phyloP scores from a whole-genome alignment of 306 rosid species.

The Medicago arabica region DNA sequence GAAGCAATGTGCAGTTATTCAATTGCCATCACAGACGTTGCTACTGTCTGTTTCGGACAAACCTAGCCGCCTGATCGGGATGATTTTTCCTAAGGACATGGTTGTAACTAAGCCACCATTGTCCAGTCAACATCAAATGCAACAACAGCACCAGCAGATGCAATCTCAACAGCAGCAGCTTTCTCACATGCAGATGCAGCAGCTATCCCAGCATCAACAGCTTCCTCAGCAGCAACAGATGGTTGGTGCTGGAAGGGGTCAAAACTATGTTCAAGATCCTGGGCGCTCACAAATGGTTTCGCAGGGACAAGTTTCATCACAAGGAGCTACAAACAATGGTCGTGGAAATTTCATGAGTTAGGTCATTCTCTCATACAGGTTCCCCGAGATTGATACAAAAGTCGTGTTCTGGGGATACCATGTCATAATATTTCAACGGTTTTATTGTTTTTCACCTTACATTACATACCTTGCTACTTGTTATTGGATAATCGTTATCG shows the following conservation, averaged over 20 bases:
- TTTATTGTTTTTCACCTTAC: too few relatives aligned
- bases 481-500: too few relatives aligned
- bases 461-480: too few relatives aligned
- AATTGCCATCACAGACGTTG: conserved; percentile 92
- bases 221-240: conserved; percentile 79
- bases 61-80: conserved; percentile 93
- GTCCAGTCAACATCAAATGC: conserved; percentile 65
- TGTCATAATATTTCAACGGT: background rate
- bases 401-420: conserved; percentile 7
- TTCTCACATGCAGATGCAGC: conserved; percentile 56
- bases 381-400: background rate
- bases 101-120: conserved; percentile 89
- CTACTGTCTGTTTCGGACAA: conserved; percentile 93
- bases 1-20: conserved; percentile 99
- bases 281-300: conserved; percentile 81
- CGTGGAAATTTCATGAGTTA: conserved; percentile 84
- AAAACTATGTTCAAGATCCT: conserved; percentile 79
- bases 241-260: conserved; percentile 80
- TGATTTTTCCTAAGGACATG: conserved; percentile 99
- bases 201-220: conserved; percentile 59
- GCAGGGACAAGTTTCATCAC: conserved; percentile 82
- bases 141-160: conserved; percentile 59
- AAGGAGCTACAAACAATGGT: conserved; percentile 69
- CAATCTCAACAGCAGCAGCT: conserved; percentile 59
- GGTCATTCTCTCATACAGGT: conserved; percentile 20